phyloP scores from a whole-genome alignment of 768 basidiomycete genomes.

The Leccinum pellstonianum region DNA sequence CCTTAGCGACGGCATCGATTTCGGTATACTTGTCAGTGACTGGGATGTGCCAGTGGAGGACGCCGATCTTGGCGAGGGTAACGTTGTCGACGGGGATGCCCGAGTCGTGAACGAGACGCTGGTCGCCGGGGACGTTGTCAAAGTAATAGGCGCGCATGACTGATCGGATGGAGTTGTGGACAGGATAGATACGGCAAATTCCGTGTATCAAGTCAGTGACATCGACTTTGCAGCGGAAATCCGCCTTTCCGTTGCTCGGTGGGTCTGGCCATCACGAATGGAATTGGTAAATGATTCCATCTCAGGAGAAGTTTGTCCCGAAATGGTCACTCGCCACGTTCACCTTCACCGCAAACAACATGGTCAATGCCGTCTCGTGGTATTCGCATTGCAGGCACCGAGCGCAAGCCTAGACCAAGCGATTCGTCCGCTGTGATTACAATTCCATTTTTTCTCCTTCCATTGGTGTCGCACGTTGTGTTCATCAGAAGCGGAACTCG shows the following conservation, averaged over 20 bases:
- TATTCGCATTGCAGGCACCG: conserved; percentile 2
- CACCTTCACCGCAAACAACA: neutral
- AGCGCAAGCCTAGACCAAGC: neutral
- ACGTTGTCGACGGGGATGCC: conserved; percentile 51
- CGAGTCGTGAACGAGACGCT: conserved; percentile 77
- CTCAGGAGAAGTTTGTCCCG: neutral
- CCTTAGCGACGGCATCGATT: conserved; percentile 60
- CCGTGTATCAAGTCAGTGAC: neutral
- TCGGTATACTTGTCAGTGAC: conserved; percentile 22
- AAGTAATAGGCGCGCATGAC: conserved; percentile 77
- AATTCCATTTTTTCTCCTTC: neutral
- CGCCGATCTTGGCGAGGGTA: conserved; percentile 55
- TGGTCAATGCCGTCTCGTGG: neutral
- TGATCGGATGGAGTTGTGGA: too few species aligned
- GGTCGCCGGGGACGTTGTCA: conserved; percentile 76
- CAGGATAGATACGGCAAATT: neutral
- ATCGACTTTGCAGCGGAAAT: too few species aligned
- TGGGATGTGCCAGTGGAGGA: conserved; percentile 66
- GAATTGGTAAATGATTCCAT: too few species aligned
- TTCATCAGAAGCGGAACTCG: conserved; percentile 5
- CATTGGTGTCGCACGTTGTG: conserved; percentile 14
- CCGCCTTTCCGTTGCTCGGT: too few species aligned
- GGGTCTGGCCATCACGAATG: too few species aligned
- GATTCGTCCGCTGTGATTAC: neutral
- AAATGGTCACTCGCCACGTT: neutral